Percentiles rank a stretch among this genome's conserved stretches.
These are phyloP conservation scores for Colletotrichum magnum DNA, from an alignment of 2,329 filamentous ascomycete genomes.

Conservation along the genomic window DNA sequence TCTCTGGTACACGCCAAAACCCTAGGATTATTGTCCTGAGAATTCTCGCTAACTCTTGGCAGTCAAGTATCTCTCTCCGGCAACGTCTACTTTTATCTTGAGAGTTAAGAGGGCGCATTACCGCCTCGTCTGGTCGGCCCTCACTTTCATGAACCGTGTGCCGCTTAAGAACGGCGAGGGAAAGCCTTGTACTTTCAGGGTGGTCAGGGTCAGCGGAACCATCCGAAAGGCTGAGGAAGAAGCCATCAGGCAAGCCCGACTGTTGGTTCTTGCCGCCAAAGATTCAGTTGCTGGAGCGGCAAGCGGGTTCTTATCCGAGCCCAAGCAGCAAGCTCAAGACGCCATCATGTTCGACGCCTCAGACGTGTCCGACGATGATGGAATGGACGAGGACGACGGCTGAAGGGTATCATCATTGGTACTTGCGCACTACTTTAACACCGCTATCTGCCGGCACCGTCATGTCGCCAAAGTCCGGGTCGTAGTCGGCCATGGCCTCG, in stretches of 20 bases:
- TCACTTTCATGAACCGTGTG: constrained; percentile 83
- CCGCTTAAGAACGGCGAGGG: constrained; percentile 67
- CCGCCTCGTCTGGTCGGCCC: constrained; percentile 88
- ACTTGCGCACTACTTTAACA: constrained; percentile 79
- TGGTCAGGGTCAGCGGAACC: constrained; percentile 91
- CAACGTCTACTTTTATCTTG: constrained; percentile 96
- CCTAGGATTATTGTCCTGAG: background rate
- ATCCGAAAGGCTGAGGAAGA: constrained; percentile 94
- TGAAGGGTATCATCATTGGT: constrained; percentile 68
- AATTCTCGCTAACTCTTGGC: constrained; percentile 42
- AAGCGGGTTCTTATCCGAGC: constrained; percentile 16
- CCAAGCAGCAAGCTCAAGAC: constrained; percentile 78
- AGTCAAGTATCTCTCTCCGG: constrained; percentile 94
- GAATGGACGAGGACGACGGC: constrained; percentile 60
- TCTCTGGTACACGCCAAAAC: constrained; percentile 68
- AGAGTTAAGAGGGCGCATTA: constrained; percentile 87
- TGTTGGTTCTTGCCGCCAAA: constrained; percentile 77
- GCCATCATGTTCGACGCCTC: constrained; percentile 57
- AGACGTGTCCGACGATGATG: constrained; percentile 60
- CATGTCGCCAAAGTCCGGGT: constrained; percentile 67
- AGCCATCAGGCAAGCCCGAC: constrained; percentile 82
- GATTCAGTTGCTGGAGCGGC: constrained; percentile 43
- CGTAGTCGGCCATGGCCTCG: constrained; percentile 55
- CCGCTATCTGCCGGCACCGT: constrained; percentile 71
- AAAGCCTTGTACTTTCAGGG: constrained; percentile 82